Conservation (phyloP, 1,139 yeast genomes). For the Torulaspora globosa region DNA sequence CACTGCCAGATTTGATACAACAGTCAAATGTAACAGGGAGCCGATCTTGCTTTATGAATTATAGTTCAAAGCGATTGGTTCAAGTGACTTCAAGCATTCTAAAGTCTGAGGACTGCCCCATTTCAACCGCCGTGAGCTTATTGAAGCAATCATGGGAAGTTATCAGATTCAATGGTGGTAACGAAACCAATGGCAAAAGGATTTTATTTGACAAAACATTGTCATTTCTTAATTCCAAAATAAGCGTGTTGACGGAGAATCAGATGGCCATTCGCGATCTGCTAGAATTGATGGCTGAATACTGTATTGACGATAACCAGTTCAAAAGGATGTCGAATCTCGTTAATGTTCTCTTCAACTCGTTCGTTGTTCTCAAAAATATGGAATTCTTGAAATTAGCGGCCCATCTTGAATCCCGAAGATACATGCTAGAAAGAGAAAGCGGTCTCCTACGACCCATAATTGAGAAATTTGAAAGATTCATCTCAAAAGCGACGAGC, state of each 20-base stretch:
- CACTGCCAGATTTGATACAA: background rate
- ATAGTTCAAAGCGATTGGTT: background rate
- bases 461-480: constrained; percentile 26
- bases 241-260: constrained; percentile 4
- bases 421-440: constrained; percentile 9
- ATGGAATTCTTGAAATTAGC: constrained; percentile 9
- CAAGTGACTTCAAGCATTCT: constrained; percentile 1
- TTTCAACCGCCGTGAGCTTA: background rate
- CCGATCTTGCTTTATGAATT: background rate
- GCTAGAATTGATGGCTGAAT: constrained; percentile 15
- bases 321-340: constrained; percentile 34
- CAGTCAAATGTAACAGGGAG: background rate
- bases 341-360: constrained; percentile 35
- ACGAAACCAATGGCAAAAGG: constrained; percentile 9
- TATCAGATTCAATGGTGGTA: constrained; percentile 10
- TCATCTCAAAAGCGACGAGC: constrained; percentile 20
- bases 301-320: constrained; percentile 24
- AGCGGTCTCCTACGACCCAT: constrained; percentile 13
- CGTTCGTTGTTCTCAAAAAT: constrained; percentile 22
- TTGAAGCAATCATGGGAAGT: constrained; percentile 11
- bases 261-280: constrained; percentile 4
- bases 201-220: constrained; percentile 22
- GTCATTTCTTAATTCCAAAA: constrained; percentile 18
- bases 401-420: constrained; percentile 14
- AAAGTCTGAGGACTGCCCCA: background rate